Evolutionary conservation across 1,139 yeast species (phyloP).

Genomic region (Hansenula lynferdii): DNA sequence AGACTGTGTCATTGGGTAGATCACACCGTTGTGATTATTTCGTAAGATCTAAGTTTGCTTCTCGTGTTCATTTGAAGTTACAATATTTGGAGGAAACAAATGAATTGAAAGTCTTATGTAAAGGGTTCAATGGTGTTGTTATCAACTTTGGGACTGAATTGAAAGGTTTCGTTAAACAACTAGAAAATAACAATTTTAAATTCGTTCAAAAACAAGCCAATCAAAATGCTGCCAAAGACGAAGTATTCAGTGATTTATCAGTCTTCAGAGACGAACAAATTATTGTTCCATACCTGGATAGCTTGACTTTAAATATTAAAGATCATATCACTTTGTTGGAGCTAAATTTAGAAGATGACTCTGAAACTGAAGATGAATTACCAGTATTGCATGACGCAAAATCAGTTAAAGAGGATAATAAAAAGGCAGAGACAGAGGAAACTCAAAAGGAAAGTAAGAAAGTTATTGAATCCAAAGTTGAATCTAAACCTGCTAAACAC

Average conservation of each 20-base stretch:
- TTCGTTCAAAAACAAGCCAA: conserved; percentile 13
- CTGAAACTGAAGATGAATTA: conserved; percentile 31
- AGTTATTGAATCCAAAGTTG: no score
- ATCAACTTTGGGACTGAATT: conserved; percentile 25
- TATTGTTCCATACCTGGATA: conserved; percentile 48
- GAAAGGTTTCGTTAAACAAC: conserved; percentile 20
- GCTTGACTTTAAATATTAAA: conserved; percentile 53
- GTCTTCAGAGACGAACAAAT: conserved; percentile 52
- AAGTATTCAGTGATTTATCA: conserved; percentile 37
- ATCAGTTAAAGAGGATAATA: no score
- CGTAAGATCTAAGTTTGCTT: conserved; percentile 53
- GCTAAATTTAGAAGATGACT: conserved; percentile 18
- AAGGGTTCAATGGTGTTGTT: conserved; percentile 31
- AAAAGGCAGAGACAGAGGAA: no score
- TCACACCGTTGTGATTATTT: conserved; percentile 54
- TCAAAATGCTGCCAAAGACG: conserved; percentile 16
- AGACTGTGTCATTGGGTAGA: conserved; percentile 20
- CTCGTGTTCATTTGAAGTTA: conserved; percentile 58
- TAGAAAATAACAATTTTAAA: conserved; percentile 9
- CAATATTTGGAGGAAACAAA: conserved; percentile 24
- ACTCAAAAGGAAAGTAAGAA: no score
- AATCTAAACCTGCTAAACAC: no score
- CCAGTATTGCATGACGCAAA: conserved; percentile 19
- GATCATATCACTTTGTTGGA: conserved; percentile 18
- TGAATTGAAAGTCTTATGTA: conserved; percentile 28